phyloP scores from a whole-genome alignment of 495 filamentous ascomycete species.

The Penicillium goetzii region DNA sequence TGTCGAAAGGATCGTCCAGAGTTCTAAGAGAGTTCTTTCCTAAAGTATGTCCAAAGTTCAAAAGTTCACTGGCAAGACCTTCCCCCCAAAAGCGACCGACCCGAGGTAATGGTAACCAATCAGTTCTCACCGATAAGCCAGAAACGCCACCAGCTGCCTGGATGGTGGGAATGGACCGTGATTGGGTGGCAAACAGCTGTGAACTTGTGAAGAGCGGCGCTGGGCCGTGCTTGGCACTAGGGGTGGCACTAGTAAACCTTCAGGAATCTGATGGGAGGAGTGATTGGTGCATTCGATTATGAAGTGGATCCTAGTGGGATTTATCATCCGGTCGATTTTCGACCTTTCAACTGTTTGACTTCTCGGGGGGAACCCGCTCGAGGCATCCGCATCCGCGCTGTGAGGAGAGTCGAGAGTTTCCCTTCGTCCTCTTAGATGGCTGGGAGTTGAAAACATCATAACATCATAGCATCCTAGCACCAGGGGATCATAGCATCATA shows the following conservation, averaged over 20 bases:
- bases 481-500: neutral
- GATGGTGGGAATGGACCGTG: constrained; percentile 5
- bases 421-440: neutral
- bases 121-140: constrained; percentile 9
- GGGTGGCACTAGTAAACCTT: neutral
- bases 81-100: neutral
- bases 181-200: neutral
- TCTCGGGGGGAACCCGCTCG: neutral
- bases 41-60: neutral
- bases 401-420: neutral
- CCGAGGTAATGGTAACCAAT: neutral
- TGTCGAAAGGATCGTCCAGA: neutral
- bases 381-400: neutral
- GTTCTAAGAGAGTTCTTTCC: neutral
- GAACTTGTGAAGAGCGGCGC: neutral
- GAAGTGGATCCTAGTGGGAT: neutral
- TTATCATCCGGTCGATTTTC: neutral
- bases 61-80: neutral
- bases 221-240: constrained; percentile 1
- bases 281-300: neutral
- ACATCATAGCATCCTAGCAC: neutral
- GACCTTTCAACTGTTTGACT: neutral
- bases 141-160: constrained; percentile 18
- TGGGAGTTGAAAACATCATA: neutral
- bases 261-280: neutral